Evolutionary conservation across 495 filamentous ascomycete genomes (phyloP).

Genomic region (Penicillium soppii): DNA sequence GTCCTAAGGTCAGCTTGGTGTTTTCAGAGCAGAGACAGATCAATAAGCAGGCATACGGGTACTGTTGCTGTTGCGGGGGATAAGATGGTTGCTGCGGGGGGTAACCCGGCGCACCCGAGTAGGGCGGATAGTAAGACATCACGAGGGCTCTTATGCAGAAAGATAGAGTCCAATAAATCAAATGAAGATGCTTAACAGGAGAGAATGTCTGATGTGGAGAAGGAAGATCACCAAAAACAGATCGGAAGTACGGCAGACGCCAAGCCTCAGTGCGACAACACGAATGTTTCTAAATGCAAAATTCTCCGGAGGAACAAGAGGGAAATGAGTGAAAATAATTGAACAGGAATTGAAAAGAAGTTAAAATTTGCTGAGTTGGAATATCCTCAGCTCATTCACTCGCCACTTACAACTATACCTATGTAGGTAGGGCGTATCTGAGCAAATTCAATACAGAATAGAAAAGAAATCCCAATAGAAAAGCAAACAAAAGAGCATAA

Average conservation of each 20-base stretch:
- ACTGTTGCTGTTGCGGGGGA: conserved; percentile 36
- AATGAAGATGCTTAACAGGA: neutral
- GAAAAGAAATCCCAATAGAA: neutral
- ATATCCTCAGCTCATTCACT: neutral
- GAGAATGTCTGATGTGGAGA: conserved; percentile 20
- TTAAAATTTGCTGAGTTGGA: neutral
- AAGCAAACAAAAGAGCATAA: neutral
- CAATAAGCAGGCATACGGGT: conserved; percentile 34
- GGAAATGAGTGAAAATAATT: neutral
- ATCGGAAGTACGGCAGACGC: conserved; percentile 22
- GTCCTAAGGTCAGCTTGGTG: conserved; percentile 4
- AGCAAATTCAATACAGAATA: neutral
- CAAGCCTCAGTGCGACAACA: conserved; percentile 11
- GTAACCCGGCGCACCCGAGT: conserved; percentile 47
- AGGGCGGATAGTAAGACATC: conserved; percentile 57
- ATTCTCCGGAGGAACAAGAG: neutral
- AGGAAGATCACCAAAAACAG: conserved; percentile 22
- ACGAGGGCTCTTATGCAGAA: neutral
- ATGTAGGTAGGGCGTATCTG: too few species aligned
- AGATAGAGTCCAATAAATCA: neutral
- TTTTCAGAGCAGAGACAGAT: neutral
- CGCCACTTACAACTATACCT: conserved; percentile 1
- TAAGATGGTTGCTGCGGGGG: conserved; percentile 44
- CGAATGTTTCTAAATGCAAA: neutral
- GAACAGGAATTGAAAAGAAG: neutral